Base-by-base conservation (phyloP, 164 flowering plant species). In the Taxillus chinensis region DNA sequence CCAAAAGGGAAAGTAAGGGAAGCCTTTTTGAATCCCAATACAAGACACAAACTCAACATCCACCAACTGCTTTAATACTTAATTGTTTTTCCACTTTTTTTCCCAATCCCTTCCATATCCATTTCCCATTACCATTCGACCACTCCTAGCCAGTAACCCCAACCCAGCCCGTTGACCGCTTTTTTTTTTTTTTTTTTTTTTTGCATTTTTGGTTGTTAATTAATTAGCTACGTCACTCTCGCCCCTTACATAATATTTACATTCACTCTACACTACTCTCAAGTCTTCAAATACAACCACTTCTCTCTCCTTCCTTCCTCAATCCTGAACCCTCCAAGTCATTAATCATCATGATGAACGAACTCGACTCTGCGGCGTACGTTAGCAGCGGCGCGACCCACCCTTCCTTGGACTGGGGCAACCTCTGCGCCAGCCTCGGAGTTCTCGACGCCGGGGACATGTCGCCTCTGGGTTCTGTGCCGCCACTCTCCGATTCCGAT, bases 21-120 rank as follows among this genome's bases (percentile, higher is more conserved):
- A 65, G 12, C 27, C 54, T 73, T 75, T 49, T 67, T 74, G 78
- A 70, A 85, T 85, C 90, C 85, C 90, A 59, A 82, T 57, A 71
- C 61, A 65, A 27, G 27, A 27, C 27, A 27, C 27, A 27, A 27
- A 27, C 27, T 27, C 27, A 0, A 57, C 66, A 10, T 37, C 59
- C 59, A 59, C 42, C 50, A 45, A 27, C 60, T 62, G 27, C 27
- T 27, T 27, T 27, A 27, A 27, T 27, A 27, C 27, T 27, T 27
- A 27, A 27, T 27, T 27, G 27, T 27, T 27, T 27, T 27, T 27
- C 27, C 27, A 27, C 27, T 27, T 27, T 27, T 27, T 27, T 27
- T 27, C 2, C 27, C 27, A 27, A 27, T 2, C 27, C 27, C 27
- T 27, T 27, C 27, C 27, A 27, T 27, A 27, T 54, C 45, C 12